These are phyloP conservation scores for Linderniella brevidens DNA, from an alignment of 257 asterid genomes.

Conservation along the genomic window DNA sequence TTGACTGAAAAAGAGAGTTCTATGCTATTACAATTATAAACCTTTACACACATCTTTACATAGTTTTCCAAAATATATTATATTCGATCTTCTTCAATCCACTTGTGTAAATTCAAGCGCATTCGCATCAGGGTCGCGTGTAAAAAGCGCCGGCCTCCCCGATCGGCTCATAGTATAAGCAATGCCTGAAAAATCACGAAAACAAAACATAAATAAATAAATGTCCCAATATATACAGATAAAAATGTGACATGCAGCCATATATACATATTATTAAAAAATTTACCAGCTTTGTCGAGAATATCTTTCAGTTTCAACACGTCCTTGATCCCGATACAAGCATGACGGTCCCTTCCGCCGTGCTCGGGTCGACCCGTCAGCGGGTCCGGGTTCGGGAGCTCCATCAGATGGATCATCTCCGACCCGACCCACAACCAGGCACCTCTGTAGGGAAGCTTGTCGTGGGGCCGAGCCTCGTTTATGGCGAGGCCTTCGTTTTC, in stretches of 20 bases:
- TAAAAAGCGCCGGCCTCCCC: constrained; percentile 85
- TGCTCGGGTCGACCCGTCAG: constrained; percentile 75
- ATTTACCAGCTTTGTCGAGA: constrained; percentile 64
- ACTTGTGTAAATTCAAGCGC: constrained; percentile 91
- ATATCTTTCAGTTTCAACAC: constrained; percentile 65
- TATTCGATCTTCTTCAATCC: too few relatives aligned
- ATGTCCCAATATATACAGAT: neutral
- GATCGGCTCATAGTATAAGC: constrained; percentile 77
- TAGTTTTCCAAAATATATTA: constrained; percentile 2
- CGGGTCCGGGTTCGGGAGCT: constrained; percentile 96
- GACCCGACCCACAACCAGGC: constrained; percentile 97
- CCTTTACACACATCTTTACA: neutral
- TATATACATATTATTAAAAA: neutral
- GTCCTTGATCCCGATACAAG: constrained; percentile 69
- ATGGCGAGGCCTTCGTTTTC: constrained; percentile 43
- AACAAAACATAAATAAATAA: neutral
- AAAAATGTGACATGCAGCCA: neutral
- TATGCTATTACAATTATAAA: too few relatives aligned
- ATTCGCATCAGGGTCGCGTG: constrained; percentile 85
- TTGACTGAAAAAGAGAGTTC: too few relatives aligned
- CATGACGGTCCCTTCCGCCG: constrained; percentile 86
- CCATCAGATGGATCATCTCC: constrained; percentile 95
- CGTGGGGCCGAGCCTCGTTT: constrained; percentile 88
- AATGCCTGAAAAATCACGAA: constrained; percentile 33
- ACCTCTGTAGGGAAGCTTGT: constrained; percentile 86